Base-by-base conservation (phyloP, 129 eudicot genomes). In the Kitagawia praeruptora region DNA sequence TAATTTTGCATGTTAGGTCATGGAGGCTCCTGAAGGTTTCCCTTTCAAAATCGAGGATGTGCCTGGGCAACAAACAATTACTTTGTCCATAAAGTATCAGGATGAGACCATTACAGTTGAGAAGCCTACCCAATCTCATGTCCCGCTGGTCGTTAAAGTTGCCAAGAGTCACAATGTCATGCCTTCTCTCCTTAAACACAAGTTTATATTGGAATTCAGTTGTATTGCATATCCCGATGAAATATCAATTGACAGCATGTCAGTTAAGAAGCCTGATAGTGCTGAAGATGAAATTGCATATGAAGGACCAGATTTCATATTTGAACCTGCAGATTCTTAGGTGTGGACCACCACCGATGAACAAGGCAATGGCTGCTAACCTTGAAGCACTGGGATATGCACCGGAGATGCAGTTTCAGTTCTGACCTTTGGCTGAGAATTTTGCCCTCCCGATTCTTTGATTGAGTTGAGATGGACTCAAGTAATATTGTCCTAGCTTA, bases 301-400 rank as follows among this genome's bases (percentile, higher is more conserved):
- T 21, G 97, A 96, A 74, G 98, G 98, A 79, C 98, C 97, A 3
- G 88, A 89, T 61, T 96, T 92, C 73, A n/a, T n/a, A n/a, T n/a
- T n/a, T n/a, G n/a, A n/a, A n/a, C n/a, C n/a, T n/a, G n/a, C n/a
- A n/a, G n/a, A n/a, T n/a, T n/a, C n/a, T n/a, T n/a, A n/a, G n/a
- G n/a, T n/a, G n/a, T n/a, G n/a, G n/a, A n/a, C n/a, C n/a, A n/a
- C n/a, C n/a, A n/a, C n/a, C n/a, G n/a, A n/a, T n/a, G n/a, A n/a
- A n/a, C n/a, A n/a, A n/a, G n/a, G n/a, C n/a, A n/a, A n/a, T n/a
- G n/a, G n/a, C n/a, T n/a, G n/a, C n/a, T n/a, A n/a, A n/a, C n/a
- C n/a, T n/a, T n/a, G n/a, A n/a, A n/a, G n/a, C n/a, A n/a, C n/a
- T n/a, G n/a, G n/a, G n/a, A n/a, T n/a, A n/a, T n/a, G n/a, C n/a